Base-by-base conservation (phyloP, 2,329 filamentous ascomycete species). In the Pseudopyrenochaeta lycopersici region DNA sequence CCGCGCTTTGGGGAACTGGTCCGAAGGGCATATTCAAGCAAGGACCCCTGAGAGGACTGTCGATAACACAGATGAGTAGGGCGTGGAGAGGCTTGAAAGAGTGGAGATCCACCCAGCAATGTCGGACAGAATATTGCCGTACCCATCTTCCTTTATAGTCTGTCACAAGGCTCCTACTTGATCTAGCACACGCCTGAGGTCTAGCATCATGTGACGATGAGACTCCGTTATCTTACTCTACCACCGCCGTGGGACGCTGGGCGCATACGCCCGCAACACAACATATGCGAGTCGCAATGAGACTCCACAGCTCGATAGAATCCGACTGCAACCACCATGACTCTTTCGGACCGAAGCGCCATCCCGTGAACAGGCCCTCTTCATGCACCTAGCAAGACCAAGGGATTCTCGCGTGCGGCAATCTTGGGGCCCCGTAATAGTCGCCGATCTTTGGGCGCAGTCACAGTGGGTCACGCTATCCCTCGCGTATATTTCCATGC, bases 1-100 rank as follows among this genome's bases (percentile, higher is more conserved):
- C 76, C 52, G 78, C 77, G 63, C 79, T 81, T 64, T 73, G 77
- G 39, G 79, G 74, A 50, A 80, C 64, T 36, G 66, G 66, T 17
- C 40, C 48, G 36, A 30, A 40, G 43, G 49, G 52, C 67, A 70
- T 70, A 27, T 18, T 60, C 35, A 33, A 23, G 10, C n/a, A 17
- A 41, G 15, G 46, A 35, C 43, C 17, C n/a, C 48, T 44, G 35
- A 31, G 23, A 33, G 20, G 17, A 41, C 38, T 31, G 15, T 48
- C 14, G 36, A 40, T 46, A 35, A 49, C 46, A 35, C 23, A 35
- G 33, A 23, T 21, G 33, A 48, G 15, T 36, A 30, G 20, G 35
- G 32, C 17, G 30, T 40, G 17, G 33, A 32, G 7, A 39, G 11
- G n/a, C 36, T 4, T 9, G 20, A 46, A 39, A 17, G 38, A 14